Conservation (phyloP, 1,284 basidiomycete species). For the Microbotryum saponariae region DNA sequence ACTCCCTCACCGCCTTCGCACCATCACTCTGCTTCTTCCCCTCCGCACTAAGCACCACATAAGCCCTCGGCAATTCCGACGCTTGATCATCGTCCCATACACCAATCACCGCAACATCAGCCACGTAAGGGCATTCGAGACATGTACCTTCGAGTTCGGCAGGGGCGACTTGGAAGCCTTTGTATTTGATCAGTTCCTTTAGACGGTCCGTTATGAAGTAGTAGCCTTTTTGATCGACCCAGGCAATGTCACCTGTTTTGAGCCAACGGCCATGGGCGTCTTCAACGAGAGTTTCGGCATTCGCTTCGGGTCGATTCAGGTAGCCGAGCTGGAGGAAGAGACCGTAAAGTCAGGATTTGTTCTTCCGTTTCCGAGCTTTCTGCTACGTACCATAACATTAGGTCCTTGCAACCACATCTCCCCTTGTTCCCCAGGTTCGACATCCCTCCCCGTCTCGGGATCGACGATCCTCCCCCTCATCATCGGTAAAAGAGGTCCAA, state of each 20-base stretch:
- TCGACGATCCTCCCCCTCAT: constrained; percentile 67
- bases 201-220: constrained; percentile 35
- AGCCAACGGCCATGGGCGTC: constrained; percentile 32
- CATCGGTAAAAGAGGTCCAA: constrained; percentile 68
- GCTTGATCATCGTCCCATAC: constrained; percentile 24
- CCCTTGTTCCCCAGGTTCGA: constrained; percentile 53
- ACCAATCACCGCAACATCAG: constrained; percentile 34
- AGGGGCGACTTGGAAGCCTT: constrained; percentile 20
- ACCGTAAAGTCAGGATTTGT: neutral
- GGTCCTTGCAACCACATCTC: constrained; percentile 75
- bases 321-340: constrained; percentile 36
- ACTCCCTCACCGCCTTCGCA: constrained; percentile 34
- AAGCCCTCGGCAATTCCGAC: constrained; percentile 31
- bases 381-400: constrained; percentile 33
- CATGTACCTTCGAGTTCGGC: constrained; percentile 21
- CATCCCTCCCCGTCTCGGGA: constrained; percentile 47
- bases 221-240: constrained; percentile 24
- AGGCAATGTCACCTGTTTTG: constrained; percentile 34
- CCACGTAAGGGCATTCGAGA: constrained; percentile 24
- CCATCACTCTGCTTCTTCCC: constrained; percentile 32
- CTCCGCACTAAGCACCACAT: constrained; percentile 30
- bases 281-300: constrained; percentile 31
- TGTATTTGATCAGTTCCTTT: constrained; percentile 33
- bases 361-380: neutral
- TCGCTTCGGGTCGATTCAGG: constrained; percentile 36